A percentile compares a stretch with the other conserved stretches of the same genome.
These are phyloP conservation scores for Collariella sp. DNA, from an alignment of 495 filamentous ascomycete genomes.

Conservation along the genomic window DNA sequence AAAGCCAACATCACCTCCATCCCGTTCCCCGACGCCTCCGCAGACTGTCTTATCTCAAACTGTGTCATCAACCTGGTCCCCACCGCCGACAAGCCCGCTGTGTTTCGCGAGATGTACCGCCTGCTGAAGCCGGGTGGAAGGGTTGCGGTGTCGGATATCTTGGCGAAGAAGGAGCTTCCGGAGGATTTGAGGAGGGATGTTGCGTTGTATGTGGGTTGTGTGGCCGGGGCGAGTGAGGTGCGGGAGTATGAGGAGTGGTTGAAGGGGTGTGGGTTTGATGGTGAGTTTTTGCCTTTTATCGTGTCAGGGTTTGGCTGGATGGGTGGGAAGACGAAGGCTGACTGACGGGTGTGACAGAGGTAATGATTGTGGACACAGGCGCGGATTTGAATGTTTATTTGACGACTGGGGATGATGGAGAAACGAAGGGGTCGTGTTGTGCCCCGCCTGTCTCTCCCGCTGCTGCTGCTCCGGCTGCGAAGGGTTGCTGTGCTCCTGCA, in stretches of 20 bases:
- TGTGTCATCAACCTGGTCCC: slow-evolving; percentile 62
- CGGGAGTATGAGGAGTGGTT: slow-evolving; percentile 50
- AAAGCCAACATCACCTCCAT: slow-evolving; percentile 47
- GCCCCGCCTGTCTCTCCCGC: background rate
- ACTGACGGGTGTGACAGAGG: slow-evolving; percentile 26
- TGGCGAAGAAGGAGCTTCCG: slow-evolving; percentile 46
- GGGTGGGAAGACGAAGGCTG: slow-evolving; percentile 2
- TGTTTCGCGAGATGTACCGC: slow-evolving; percentile 54
- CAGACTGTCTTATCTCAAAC: slow-evolving; percentile 50
- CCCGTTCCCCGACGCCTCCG: slow-evolving; percentile 33
- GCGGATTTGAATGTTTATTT: slow-evolving; percentile 54
- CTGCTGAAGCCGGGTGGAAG: slow-evolving; percentile 53
- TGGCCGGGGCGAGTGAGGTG: slow-evolving; percentile 49
- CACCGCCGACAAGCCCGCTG: slow-evolving; percentile 44
- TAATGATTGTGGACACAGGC: slow-evolving; percentile 45
- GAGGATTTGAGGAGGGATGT: slow-evolving; percentile 39
- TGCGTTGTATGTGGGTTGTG: slow-evolving; percentile 52
- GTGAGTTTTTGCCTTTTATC: slow-evolving; percentile 24
- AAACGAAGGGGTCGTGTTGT: slow-evolving; percentile 12
- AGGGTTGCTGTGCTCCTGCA: background rate
- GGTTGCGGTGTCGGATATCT: slow-evolving; percentile 58
- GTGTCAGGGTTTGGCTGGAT: background rate
- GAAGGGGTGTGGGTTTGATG: slow-evolving; percentile 44
- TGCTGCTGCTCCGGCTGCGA: background rate
- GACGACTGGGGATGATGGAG: slow-evolving; percentile 21